Evolutionary conservation across 2,329 filamentous ascomycete genomes (phyloP).

Genomic region (Aspergillus clavatus): DNA sequence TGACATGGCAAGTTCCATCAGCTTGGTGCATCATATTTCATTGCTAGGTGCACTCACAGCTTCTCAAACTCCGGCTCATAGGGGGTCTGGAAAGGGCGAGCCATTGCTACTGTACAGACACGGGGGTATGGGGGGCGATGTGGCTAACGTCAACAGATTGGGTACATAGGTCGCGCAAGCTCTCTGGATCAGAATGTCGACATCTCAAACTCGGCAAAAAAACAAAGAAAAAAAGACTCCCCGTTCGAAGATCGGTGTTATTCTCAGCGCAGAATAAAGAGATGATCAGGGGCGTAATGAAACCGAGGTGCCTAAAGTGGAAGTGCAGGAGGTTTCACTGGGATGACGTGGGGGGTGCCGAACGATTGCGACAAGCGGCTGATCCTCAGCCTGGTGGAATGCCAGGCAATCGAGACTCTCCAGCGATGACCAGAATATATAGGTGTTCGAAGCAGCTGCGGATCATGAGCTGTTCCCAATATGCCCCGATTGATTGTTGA

Average conservation of each 20-base stretch:
- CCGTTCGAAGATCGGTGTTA: too few species aligned
- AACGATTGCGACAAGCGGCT: neutral
- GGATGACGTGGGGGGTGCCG: neutral
- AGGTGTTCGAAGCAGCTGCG: too few species aligned
- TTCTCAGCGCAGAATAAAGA: too few species aligned
- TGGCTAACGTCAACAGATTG: conserved; percentile 2
- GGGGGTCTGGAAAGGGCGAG: conserved; percentile 21
- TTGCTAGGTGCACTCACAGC: conserved; percentile 18
- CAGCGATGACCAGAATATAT: too few species aligned
- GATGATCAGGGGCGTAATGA: neutral
- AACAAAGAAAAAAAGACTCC: neutral
- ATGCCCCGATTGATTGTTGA: neutral
- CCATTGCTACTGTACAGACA: conserved; percentile 20
- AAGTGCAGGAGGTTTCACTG: neutral
- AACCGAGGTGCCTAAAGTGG: neutral
- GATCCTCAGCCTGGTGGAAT: neutral
- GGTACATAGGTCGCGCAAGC: neutral
- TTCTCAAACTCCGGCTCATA: conserved; percentile 22
- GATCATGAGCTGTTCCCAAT: too few species aligned
- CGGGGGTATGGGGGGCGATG: conserved; percentile 1
- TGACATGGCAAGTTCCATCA: neutral
- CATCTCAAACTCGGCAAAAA: neutral
- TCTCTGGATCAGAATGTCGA: neutral
- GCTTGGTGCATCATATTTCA: neutral
- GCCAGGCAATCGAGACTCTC: too few species aligned